These are phyloP conservation scores for Xylariaceae sp. DNA, from an alignment of 2,329 filamentous ascomycete species.

Conservation along the genomic window DNA sequence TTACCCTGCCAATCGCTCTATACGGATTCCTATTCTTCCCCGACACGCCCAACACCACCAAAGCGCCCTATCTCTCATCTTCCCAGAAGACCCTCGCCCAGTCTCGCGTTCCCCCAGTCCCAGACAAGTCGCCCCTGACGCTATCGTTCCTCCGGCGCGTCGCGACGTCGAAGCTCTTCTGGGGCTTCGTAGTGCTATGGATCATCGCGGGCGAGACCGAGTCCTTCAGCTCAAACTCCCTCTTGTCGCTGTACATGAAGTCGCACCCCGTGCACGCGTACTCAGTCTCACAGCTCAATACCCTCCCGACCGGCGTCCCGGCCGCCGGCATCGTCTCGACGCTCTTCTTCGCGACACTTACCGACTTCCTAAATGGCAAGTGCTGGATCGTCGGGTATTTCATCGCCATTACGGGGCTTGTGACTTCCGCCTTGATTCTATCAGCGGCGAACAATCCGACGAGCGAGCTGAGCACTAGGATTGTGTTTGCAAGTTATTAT, in stretches of 20 bases:
- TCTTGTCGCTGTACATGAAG: conserved; percentile 51
- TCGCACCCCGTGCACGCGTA: conserved; percentile 42
- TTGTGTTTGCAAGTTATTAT: conserved; percentile 63
- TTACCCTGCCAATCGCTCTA: conserved; percentile 53
- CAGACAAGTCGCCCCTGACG: conserved; percentile 43
- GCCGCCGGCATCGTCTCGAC: conserved; percentile 58
- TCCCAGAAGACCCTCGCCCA: conserved; percentile 34
- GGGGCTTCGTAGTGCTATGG: conserved; percentile 64
- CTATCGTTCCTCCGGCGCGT: conserved; percentile 51
- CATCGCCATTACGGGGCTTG: conserved; percentile 61
- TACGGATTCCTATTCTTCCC: conserved; percentile 54
- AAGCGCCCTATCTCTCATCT: conserved; percentile 44
- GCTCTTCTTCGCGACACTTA: conserved; percentile 65
- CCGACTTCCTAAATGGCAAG: conserved; percentile 60
- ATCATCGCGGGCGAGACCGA: conserved; percentile 69
- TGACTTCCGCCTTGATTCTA: conserved; percentile 60
- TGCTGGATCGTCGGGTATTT: conserved; percentile 65
- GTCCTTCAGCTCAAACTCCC: conserved; percentile 62
- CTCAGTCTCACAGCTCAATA: conserved; percentile 48
- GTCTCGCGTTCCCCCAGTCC: conserved; percentile 36
- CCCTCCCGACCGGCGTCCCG: conserved; percentile 54
- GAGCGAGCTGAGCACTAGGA: conserved; percentile 42
- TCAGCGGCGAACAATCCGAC: conserved; percentile 42
- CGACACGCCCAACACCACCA: conserved; percentile 47
- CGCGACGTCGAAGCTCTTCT: conserved; percentile 60